These are phyloP conservation scores for Ceratobasidium sp. DNA, from an alignment of 1,284 basidiomycete genomes.

Conservation along the genomic window DNA sequence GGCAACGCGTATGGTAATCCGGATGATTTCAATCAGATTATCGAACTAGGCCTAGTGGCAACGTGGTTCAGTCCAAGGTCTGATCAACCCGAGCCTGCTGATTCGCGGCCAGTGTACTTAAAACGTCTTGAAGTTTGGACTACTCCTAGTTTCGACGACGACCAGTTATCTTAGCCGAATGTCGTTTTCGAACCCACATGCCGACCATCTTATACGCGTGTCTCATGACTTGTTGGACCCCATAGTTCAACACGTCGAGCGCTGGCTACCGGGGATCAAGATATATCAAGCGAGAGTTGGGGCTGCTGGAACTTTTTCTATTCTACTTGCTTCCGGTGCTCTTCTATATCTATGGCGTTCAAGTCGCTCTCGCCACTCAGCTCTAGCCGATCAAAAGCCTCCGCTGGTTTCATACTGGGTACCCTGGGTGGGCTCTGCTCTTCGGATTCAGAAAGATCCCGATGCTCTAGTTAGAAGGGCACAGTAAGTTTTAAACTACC, in stretches of 20 bases:
- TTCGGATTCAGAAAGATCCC: conserved; percentile 43
- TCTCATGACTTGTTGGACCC: conserved; percentile 10
- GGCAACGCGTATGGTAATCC: too few species aligned
- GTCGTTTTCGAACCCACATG: background rate
- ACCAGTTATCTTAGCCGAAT: background rate
- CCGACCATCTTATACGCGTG: background rate
- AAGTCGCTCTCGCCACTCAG: background rate
- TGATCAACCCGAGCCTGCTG: too few species aligned
- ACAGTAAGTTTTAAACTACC: conserved; percentile 9
- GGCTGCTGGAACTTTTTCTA: background rate
- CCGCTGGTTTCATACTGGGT: conserved; percentile 43
- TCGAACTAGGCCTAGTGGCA: too few species aligned
- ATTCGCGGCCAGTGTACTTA: too few species aligned
- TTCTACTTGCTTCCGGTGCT: conserved; percentile 30
- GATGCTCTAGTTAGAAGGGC: conserved; percentile 39
- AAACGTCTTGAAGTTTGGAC: too few species aligned
- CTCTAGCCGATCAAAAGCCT: conserved; percentile 15
- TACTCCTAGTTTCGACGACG: conserved; percentile 1
- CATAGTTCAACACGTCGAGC: background rate
- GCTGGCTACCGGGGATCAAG: conserved; percentile 5
- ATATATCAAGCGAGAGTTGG: background rate
- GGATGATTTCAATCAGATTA: too few species aligned
- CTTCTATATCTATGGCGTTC: conserved; percentile 25
- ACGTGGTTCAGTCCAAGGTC: too few species aligned
- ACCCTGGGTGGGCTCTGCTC: conserved; percentile 47